phyloP scores from a whole-genome alignment of 116 monocot genomes.

The Trichopus zeylanicus region DNA sequence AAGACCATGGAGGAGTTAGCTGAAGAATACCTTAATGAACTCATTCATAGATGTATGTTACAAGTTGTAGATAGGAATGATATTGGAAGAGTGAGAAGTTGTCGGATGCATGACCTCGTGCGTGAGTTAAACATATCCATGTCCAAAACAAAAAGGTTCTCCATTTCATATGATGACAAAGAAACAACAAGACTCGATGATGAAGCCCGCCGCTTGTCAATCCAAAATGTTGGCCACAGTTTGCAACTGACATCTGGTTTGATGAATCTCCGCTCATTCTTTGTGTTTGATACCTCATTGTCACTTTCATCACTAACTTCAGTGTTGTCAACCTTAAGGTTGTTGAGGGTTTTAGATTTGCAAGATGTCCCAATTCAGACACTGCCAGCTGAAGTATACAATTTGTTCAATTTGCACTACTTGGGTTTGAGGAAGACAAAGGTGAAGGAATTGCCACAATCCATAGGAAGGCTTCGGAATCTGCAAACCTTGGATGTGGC shows the following conservation, averaged over 20 bases:
- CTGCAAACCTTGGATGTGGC: conserved; percentile 10
- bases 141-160: conserved; percentile 7
- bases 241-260: not conserved
- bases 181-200: not conserved
- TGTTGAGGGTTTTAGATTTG: conserved; percentile 17
- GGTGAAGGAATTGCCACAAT: conserved; percentile 10
- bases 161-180: not conserved
- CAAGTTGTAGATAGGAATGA: conserved; percentile 9
- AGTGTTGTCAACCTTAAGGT: not conserved
- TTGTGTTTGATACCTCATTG: not conserved
- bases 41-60: conserved; percentile 10
- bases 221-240: not conserved
- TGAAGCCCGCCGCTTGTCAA: conserved; percentile 9
- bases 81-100: conserved; percentile 4
- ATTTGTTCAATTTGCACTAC: conserved; percentile 24
- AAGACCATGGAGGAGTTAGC: conserved; percentile 17
- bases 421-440: conserved; percentile 21
- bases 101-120: conserved; percentile 12
- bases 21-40: conserved; percentile 12
- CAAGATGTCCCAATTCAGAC: not conserved
- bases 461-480: conserved; percentile 12
- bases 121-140: not conserved
- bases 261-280: not conserved
- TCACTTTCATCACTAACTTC: not conserved
- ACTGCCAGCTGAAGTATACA: conserved; percentile 5